A percentile compares a stretch with the other conserved stretches of the same genome.
phyloP scores from a whole-genome alignment of 2,329 filamentous ascomycete species.

The Pseudogymnoascus sp. region DNA sequence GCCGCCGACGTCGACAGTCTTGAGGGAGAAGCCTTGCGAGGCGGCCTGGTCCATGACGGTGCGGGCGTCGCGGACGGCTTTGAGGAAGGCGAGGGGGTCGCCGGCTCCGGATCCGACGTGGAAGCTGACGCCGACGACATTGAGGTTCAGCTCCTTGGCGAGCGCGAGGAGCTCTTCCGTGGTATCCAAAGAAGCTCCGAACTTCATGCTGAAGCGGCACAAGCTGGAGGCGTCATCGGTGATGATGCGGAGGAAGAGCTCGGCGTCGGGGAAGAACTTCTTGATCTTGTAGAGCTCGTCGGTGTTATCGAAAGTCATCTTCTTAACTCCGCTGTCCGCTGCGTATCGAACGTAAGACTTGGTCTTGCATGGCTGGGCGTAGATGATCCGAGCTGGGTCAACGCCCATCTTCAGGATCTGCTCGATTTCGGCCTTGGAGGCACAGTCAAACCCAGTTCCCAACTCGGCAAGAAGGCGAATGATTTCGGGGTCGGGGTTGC shows the following conservation, averaged over 20 bases:
- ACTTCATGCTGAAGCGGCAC: conserved; percentile 95
- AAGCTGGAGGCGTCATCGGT: conserved; percentile 93
- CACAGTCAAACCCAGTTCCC: conserved; percentile 95
- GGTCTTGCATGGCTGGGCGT: conserved; percentile 98
- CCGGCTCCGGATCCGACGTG: conserved; percentile 95
- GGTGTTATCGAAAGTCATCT: conserved; percentile 99
- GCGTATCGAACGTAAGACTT: conserved; percentile 95
- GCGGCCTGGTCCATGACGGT: conserved; percentile 80
- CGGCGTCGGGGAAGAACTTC: conserved; percentile 78
- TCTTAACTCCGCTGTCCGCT: conserved; percentile 73
- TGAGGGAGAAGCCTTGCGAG: conserved; percentile 68
- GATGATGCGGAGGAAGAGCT: conserved; percentile 88
- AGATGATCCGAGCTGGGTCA: conserved; percentile 88
- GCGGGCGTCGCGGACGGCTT: conserved; percentile 84
- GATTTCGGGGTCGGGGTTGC: conserved; percentile 89
- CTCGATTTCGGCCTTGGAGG: conserved; percentile 95
- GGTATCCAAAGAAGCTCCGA: conserved; percentile 81
- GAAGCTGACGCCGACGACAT: conserved; percentile 93
- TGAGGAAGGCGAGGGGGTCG: conserved; percentile 83
- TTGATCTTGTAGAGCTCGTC: conserved; percentile 98
- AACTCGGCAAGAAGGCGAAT: conserved; percentile 79
- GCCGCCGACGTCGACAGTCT: conserved; percentile 87
- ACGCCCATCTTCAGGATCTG: conserved; percentile 77
- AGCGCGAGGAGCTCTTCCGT: conserved; percentile 70
- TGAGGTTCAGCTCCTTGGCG: conserved; percentile 75